A percentile compares a stretch with the other conserved stretches of the same genome.
Conservation (phyloP, 1,284 basidiomycete species). For the Malassezia globosa region DNA sequence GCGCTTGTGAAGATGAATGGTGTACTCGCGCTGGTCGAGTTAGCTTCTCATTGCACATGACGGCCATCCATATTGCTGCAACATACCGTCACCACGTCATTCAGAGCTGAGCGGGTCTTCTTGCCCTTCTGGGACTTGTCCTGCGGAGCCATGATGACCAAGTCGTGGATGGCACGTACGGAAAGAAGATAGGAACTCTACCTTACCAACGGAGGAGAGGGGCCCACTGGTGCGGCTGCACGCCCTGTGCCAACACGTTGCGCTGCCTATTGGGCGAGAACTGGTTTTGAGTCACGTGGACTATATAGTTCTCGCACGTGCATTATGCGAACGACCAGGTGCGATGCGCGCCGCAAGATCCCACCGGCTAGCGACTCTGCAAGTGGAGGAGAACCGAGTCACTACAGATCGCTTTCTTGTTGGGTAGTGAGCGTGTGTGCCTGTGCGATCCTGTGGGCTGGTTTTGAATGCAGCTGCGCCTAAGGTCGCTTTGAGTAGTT, state of each 20-base stretch:
- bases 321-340: background rate
- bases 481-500: no score
- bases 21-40: constrained; percentile 42
- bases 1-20: constrained; percentile 47
- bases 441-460: no score
- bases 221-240: background rate
- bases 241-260: background rate
- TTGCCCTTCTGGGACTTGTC: constrained; percentile 43
- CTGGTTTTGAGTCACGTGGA: constrained; percentile 6
- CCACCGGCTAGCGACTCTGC: no score
- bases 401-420: no score
- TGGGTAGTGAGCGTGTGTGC: background rate
- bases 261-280: background rate
- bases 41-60: background rate
- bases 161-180: constrained; percentile 9
- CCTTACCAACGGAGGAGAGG: background rate
- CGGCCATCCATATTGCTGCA: background rate
- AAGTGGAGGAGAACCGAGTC: no score
- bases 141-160: constrained; percentile 30
- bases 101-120: constrained; percentile 46
- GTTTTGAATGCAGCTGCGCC: no score
- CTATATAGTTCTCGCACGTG: constrained; percentile 15
- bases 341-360: background rate
- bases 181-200: background rate
- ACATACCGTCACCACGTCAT: constrained; percentile 35